Conservation (phyloP, 495 filamentous ascomycete genomes). For the Daldinia decipiens region DNA sequence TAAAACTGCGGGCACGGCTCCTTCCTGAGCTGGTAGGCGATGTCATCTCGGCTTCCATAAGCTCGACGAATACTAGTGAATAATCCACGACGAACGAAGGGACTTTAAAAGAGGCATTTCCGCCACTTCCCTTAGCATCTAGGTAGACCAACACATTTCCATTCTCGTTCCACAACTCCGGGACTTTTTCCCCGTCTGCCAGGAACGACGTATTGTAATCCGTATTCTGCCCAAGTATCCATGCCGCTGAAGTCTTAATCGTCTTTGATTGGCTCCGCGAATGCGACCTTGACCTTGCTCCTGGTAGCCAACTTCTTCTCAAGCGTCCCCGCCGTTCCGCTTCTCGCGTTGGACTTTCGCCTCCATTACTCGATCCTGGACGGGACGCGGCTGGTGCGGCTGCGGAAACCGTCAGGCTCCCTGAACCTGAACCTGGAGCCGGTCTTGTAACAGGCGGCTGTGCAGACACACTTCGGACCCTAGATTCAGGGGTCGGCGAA, state of each 20-base stretch:
- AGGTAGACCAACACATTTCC: constrained; percentile 89
- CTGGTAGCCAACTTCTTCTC: constrained; percentile 58
- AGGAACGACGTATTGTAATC: constrained; percentile 71
- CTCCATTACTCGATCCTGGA: constrained; percentile 49
- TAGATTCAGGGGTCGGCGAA: constrained; percentile 45
- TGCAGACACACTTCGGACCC: constrained; percentile 55
- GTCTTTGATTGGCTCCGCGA: constrained; percentile 47
- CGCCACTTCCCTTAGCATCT: constrained; percentile 71
- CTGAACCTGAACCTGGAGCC: constrained; percentile 3
- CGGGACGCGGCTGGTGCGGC: constrained; percentile 28
- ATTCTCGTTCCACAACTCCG: constrained; percentile 88
- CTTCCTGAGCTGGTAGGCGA: constrained; percentile 53
- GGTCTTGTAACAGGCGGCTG: constrained; percentile 46
- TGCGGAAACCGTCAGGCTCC: constrained; percentile 44
- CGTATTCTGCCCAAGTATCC: constrained; percentile 68
- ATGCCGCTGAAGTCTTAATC: constrained; percentile 58
- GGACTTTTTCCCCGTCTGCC: constrained; percentile 70
- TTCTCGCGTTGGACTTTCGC: constrained; percentile 46
- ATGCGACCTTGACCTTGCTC: constrained; percentile 56
- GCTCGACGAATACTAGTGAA: constrained; percentile 72
- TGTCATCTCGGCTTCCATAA: constrained; percentile 71
- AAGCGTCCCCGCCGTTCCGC: constrained; percentile 47
- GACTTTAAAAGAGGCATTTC: constrained; percentile 80
- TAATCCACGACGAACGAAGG: constrained; percentile 75
- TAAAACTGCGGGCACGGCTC: constrained; percentile 55